Conservation (phyloP, 352 stramenopile genomes). For the Phytophthora citrophthora region DNA sequence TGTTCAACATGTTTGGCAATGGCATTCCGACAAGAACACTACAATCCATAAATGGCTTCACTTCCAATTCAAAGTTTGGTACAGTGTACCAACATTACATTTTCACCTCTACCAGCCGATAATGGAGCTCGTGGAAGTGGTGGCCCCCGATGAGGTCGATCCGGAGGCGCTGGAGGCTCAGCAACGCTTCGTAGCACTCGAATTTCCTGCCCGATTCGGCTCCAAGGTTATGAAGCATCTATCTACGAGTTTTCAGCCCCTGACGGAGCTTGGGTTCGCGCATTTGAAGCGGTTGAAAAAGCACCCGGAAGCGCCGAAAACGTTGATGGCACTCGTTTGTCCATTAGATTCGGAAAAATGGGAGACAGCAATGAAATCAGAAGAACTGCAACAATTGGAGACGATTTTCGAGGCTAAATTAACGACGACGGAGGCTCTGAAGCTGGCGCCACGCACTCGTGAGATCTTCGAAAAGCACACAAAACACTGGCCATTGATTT, state of each 20-base stretch:
- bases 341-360: constrained; percentile 27
- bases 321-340: constrained; percentile 64
- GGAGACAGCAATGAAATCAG: constrained; percentile 5
- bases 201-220: constrained; percentile 69
- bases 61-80: not conserved
- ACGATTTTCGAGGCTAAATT: constrained; percentile 54
- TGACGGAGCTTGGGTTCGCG: constrained; percentile 67
- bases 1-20: constrained; percentile 3
- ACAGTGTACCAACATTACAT: not conserved
- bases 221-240: constrained; percentile 76
- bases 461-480: constrained; percentile 69
- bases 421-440: constrained; percentile 59
- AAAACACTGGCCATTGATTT: constrained; percentile 77
- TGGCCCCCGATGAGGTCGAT: constrained; percentile 26
- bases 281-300: constrained; percentile 90
- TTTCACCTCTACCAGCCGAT: constrained; percentile 10
- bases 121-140: constrained; percentile 57
- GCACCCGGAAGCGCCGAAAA: constrained; percentile 37
- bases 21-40: constrained; percentile 8
- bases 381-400: constrained; percentile 37
- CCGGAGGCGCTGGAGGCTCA: constrained; percentile 46
- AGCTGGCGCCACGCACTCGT: constrained; percentile 56
- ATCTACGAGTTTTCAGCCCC: constrained; percentile 47
- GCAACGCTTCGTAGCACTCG: constrained; percentile 73
- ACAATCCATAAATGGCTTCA: constrained; percentile 21